Conservation (phyloP, 192 early-diverging fungal genomes). For the Irineochytrium annulatum region DNA sequence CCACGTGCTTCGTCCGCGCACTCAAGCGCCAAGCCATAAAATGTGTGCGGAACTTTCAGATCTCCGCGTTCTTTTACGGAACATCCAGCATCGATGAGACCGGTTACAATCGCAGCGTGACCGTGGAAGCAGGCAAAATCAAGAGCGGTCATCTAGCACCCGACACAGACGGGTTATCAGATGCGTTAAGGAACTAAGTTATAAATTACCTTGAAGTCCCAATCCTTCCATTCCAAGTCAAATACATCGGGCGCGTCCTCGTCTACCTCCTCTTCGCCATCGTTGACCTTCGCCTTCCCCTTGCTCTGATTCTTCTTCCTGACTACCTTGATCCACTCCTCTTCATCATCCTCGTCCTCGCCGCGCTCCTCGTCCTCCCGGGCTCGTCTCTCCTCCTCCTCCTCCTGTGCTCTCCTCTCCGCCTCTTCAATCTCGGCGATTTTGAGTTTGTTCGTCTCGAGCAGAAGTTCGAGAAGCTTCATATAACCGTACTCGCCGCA, state of each 20-base stretch:
- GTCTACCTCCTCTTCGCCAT: constrained; percentile 17
- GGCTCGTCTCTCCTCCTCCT: not conserved
- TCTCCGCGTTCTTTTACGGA: too few species aligned
- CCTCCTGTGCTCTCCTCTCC: too few species aligned
- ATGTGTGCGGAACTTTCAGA: too few species aligned
- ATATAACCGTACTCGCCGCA: constrained; percentile 22
- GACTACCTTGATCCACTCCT: constrained; percentile 6
- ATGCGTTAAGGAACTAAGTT: not conserved
- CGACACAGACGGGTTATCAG: too few species aligned
- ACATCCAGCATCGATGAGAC: constrained; percentile 12
- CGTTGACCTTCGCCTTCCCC: constrained; percentile 10
- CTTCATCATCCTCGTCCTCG: constrained; percentile 23
- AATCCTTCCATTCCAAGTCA: constrained; percentile 13
- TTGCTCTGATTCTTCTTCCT: not conserved
- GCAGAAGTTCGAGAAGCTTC: too few species aligned
- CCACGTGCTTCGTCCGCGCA: too few species aligned
- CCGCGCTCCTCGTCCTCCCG: constrained; percentile 11
- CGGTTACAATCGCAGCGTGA: not conserved
- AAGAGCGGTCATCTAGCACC: constrained; percentile 21
- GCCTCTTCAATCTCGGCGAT: too few species aligned
- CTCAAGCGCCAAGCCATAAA: too few species aligned
- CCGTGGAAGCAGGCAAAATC: constrained; percentile 22
- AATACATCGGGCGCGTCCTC: constrained; percentile 15
- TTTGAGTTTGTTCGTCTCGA: too few species aligned
- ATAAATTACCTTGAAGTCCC: constrained; percentile 16